A percentile compares a stretch with the other conserved stretches of the same genome.
These are phyloP conservation scores for Suillus sp. DNA, from an alignment of 768 basidiomycete genomes.

Conservation along the genomic window DNA sequence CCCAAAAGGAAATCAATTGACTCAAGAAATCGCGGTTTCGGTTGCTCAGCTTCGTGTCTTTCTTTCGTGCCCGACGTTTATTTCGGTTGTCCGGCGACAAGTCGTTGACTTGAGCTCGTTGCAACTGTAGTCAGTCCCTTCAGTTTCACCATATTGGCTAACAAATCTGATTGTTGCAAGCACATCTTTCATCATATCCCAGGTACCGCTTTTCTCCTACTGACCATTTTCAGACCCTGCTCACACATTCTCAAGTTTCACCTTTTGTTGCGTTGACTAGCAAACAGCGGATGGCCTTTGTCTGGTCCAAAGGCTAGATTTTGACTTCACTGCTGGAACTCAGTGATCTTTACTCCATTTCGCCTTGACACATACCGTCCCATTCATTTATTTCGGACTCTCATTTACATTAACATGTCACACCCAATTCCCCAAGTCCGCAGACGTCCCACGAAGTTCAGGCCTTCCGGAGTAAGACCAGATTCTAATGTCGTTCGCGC, in stretches of 20 bases:
- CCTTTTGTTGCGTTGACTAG: slow-evolving; percentile 9
- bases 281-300: slow-evolving; percentile 29
- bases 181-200: slow-evolving; percentile 5
- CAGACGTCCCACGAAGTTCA: slow-evolving; percentile 31
- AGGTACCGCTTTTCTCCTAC: slow-evolving; percentile 3
- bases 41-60: slow-evolving; percentile 9
- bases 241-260: slow-evolving; percentile 6
- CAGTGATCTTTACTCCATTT: slow-evolving; percentile 10
- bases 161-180: slow-evolving; percentile 4
- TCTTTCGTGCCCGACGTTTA: slow-evolving; percentile 1
- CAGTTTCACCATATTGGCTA: neutral
- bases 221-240: neutral
- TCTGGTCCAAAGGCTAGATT: slow-evolving; percentile 10
- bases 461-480: slow-evolving; percentile 32
- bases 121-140: slow-evolving; percentile 2
- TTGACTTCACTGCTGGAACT: slow-evolving; percentile 16
- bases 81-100: slow-evolving; percentile 4
- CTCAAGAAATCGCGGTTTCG: slow-evolving; percentile 7
- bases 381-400: slow-evolving; percentile 20
- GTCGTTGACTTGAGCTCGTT: slow-evolving; percentile 1
- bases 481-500: slow-evolving; percentile 65
- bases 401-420: slow-evolving; percentile 24
- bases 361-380: slow-evolving; percentile 12
- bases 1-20: slow-evolving; percentile 3
- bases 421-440: slow-evolving; percentile 23